Evolutionary conservation across 768 basidiomycete species (phyloP).

Genomic region (Pleurotus tuoliensis): DNA sequence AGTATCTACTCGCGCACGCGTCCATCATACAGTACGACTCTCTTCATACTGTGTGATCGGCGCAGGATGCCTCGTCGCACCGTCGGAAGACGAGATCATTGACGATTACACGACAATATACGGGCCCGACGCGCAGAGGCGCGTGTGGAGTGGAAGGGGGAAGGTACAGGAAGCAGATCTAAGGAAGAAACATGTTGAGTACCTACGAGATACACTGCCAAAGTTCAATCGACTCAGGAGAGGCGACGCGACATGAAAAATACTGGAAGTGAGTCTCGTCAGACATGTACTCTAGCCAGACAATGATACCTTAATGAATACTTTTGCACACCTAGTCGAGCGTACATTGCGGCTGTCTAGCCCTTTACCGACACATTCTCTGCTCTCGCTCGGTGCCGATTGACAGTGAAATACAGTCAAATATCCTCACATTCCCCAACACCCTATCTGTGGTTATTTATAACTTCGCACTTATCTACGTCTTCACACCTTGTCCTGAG

Average conservation of each 20-base stretch:
- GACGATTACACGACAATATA: constrained; percentile 84
- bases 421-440: too few relatives aligned
- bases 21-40: constrained; percentile 79
- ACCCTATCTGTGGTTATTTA: too few relatives aligned
- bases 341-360: too few relatives aligned
- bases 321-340: too few relatives aligned
- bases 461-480: too few relatives aligned
- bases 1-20: constrained; percentile 77
- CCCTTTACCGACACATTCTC: too few relatives aligned
- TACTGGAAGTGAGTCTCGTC: too few relatives aligned
- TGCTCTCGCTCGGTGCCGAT: too few relatives aligned
- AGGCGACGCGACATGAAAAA: constrained; percentile 45
- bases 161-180: constrained; percentile 81
- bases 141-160: constrained; percentile 84
- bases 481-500: too few relatives aligned
- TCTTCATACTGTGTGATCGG: constrained; percentile 81
- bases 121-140: constrained; percentile 68
- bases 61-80: constrained; percentile 74
- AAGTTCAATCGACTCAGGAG: constrained; percentile 79
- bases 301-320: too few relatives aligned
- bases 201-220: constrained; percentile 86
- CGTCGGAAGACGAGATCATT: constrained; percentile 72
- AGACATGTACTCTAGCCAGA: too few relatives aligned
- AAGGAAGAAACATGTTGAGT: constrained; percentile 85
- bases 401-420: too few relatives aligned